Percentiles rank a stretch among this genome's conserved stretches.
phyloP scores from a whole-genome alignment of 2,329 filamentous ascomycete genomes.

The Parascedosporium putredinis region DNA sequence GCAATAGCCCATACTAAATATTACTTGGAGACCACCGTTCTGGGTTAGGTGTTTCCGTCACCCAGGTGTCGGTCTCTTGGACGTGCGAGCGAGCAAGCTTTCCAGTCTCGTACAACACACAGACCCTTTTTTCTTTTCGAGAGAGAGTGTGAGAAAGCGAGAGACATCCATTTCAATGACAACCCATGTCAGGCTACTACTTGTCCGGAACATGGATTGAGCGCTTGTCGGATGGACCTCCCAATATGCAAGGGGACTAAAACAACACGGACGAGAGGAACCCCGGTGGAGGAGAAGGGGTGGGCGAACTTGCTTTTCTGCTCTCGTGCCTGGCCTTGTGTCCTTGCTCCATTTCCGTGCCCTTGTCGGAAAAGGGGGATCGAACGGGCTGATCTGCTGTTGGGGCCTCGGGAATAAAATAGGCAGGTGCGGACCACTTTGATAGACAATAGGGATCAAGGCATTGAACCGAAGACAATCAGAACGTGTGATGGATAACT shows the following conservation, averaged over 20 bases:
- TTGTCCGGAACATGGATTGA: too few relatives aligned
- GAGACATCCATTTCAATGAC: neutral
- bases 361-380: neutral
- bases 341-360: too few relatives aligned
- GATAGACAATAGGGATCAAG: too few relatives aligned
- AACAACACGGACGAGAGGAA: neutral
- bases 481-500: too few relatives aligned
- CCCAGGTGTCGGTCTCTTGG: neutral
- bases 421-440: neutral
- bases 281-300: neutral
- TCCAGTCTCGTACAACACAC: neutral
- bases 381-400: neutral
- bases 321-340: neutral
- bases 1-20: neutral
- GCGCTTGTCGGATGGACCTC: too few relatives aligned
- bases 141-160: too few relatives aligned
- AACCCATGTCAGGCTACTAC: constrained; percentile 1
- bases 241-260: constrained; percentile 2
- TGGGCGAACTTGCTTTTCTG: too few relatives aligned
- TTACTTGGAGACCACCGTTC: neutral
- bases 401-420: neutral
- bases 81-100: too few relatives aligned
- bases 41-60: neutral
- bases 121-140: too few relatives aligned
- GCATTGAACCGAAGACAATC: too few relatives aligned